These are phyloP conservation scores for Gossypium longicalyx DNA, from an alignment of 345 rosid genomes.

Conservation along the genomic window DNA sequence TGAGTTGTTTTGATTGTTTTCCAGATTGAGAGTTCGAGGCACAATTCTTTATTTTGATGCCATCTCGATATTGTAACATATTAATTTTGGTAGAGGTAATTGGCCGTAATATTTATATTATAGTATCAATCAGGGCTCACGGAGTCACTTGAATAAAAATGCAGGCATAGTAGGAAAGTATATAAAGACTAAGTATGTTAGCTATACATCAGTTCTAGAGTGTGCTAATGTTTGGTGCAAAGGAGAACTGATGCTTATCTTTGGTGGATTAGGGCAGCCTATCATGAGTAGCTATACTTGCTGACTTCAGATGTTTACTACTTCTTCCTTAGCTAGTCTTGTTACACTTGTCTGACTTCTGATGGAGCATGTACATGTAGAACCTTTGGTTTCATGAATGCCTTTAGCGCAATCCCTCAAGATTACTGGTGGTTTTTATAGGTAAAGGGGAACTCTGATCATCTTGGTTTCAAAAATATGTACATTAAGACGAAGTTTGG, in stretches of 20 bases:
- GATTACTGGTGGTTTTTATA: background rate
- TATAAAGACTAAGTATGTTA: background rate
- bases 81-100: background rate
- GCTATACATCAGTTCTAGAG: background rate
- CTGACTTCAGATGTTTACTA: background rate
- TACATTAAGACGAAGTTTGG: background rate
- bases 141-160: background rate
- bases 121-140: background rate
- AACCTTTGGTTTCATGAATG: background rate
- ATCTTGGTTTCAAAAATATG: background rate
- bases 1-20: slow-evolving; percentile 6
- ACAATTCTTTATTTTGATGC: slow-evolving; percentile 2
- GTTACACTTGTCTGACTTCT: background rate
- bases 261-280: background rate
- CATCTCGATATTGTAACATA: background rate
- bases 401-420: background rate
- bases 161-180: background rate
- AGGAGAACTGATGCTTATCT: background rate
- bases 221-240: background rate
- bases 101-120: too few relatives aligned
- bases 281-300: background rate
- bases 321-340: background rate
- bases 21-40: background rate
- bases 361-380: background rate
- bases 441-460: background rate